Base-by-base conservation (phyloP, 805 yeast species). In the Kodamaea hsintzibuensis region DNA sequence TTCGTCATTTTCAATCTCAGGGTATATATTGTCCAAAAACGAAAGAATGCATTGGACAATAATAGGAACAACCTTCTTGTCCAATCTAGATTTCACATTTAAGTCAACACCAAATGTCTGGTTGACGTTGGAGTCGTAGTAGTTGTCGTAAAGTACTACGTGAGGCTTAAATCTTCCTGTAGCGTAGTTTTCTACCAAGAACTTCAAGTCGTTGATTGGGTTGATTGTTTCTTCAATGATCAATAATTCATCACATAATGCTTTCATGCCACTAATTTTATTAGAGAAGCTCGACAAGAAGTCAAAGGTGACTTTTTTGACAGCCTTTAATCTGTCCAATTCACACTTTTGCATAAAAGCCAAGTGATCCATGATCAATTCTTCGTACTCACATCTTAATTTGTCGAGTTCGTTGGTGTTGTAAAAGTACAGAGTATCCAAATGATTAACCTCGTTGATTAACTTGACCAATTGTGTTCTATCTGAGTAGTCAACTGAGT, bases 271-370 rank as follows among this genome's bases (percentile, higher is more conserved):
- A 3, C 84, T 77, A 38, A 85, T 77, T 49, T 81, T 83, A 62
- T 83, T 84, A 38, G 89, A 79, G 37, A 88, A 75, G 2, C 87
- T 78, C 0, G 90, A 83, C 18, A 88, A 72, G 60, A 88, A 88
- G 65, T 89, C 96, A 50, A 83, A 76, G 9, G 88, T 80, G 1
- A 85, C 92, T 55, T 88, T 86, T 67, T 89, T 89, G 56, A 90
- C 72, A 0, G 95, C 95, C 58, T 80, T 78, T 55, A 88, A 74
- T 58, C 97, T 79, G 69, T 90, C 96, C 37, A 82, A 68, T 70
- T 90, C 96, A 71, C 95, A 89, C 61, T 85, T 81, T 66, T 89
- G 93, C 89, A 90, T 83, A 65, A 86, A 89, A 18, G 84, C 70
- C 49, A 86, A 73, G 63, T 88, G 92, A 60, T 86, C 92, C 66